Percentiles rank a stretch among this genome's conserved stretches.
Evolutionary conservation across 805 yeast genomes (phyloP).

Genomic region (Hanseniaspora singularis): DNA sequence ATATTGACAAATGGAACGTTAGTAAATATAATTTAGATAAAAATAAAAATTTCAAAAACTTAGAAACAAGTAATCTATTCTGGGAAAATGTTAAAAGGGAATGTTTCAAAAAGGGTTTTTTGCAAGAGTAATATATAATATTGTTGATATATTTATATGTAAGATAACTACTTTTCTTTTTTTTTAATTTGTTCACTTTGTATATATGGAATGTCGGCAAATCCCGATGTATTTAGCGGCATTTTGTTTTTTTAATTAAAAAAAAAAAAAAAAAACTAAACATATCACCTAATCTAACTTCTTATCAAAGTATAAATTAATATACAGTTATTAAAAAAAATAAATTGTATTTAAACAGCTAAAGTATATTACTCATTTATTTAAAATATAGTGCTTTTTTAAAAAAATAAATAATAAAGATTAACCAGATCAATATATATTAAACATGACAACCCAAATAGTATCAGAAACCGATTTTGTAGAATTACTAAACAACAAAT

Average conservation of each 20-base stretch:
- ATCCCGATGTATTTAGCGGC: too few species aligned
- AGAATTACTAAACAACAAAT: conserved; percentile 17
- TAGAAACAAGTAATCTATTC: conserved; percentile 69
- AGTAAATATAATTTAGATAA: conserved; percentile 67
- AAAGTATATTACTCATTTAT: too few species aligned
- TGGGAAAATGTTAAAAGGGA: conserved; percentile 72
- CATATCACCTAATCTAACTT: too few species aligned
- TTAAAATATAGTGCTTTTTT: not conserved
- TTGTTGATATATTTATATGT: too few species aligned
- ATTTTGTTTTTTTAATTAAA: too few species aligned
- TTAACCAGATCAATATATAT: not conserved
- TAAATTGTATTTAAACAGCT: too few species aligned
- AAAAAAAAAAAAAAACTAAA: too few species aligned
- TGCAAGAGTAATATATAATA: conserved; percentile 11
- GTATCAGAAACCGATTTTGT: conserved; percentile 17
- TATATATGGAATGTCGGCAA: too few species aligned
- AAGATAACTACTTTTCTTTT: not conserved
- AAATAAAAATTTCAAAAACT: conserved; percentile 72
- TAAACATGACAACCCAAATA: conserved; percentile 7
- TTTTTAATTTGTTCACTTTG: not conserved
- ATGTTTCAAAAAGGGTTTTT: conserved; percentile 55
- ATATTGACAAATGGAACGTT: conserved; percentile 80
- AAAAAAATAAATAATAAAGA: not conserved
- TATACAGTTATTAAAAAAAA: too few species aligned
- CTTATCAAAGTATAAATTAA: too few species aligned